A percentile compares a stretch with the other conserved stretches of the same genome.
Evolutionary conservation across 2,329 filamentous ascomycete species (phyloP).

Genomic region (Immersiporthe knoxdaviesiana): DNA sequence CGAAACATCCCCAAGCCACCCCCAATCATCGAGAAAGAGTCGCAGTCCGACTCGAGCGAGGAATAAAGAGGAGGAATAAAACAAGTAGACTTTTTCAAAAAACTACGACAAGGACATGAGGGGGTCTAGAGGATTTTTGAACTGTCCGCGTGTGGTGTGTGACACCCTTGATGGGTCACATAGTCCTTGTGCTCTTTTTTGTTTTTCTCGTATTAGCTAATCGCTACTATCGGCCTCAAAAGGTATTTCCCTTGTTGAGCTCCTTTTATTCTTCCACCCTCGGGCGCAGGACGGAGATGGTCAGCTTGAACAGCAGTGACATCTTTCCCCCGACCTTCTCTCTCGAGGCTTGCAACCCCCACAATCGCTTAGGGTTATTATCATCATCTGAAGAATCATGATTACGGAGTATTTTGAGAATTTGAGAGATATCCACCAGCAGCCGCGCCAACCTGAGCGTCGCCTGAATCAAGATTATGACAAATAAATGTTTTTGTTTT

Average conservation of each 20-base stretch:
- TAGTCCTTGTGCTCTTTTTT: background rate
- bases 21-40: constrained; percentile 35
- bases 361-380: background rate
- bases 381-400: background rate
- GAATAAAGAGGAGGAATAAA: constrained; percentile 1
- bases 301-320: background rate
- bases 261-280: background rate
- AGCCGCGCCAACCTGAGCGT: background rate
- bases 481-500: background rate
- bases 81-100: background rate
- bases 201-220: background rate
- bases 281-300: background rate
- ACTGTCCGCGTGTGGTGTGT: background rate
- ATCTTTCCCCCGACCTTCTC: background rate
- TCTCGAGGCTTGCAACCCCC: background rate
- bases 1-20: constrained; percentile 40
- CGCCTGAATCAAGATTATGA: background rate
- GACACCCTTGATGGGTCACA: background rate
- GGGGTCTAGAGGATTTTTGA: background rate
- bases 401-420: background rate
- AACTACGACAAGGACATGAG: background rate
- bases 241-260: background rate
- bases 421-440: background rate
- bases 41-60: background rate
- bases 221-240: background rate